A percentile compares a stretch with the other conserved stretches of the same genome.
phyloP scores from a whole-genome alignment of 192 early-diverging fungal species.

The Cetraspora pellucida region DNA sequence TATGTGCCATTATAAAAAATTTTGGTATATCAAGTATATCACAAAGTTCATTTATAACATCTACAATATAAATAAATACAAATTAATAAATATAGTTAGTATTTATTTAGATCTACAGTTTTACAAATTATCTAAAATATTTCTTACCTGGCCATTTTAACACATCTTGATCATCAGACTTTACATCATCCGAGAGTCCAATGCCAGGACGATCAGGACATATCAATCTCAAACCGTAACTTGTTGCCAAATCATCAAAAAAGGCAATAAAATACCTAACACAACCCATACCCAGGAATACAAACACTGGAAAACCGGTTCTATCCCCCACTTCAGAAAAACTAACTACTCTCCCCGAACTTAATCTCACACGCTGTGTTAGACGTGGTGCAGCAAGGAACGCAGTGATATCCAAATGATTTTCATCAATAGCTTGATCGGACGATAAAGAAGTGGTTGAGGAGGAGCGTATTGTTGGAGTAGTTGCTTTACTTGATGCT shows the following conservation, averaged over 20 bases:
- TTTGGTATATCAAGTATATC: conserved; percentile 48
- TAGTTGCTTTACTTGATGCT: background rate
- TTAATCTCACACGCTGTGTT: conserved; percentile 47
- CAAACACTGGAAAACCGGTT: conserved; percentile 45
- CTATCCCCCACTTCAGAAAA: conserved; percentile 49
- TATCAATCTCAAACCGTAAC: conserved; percentile 45
- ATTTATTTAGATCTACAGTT: background rate
- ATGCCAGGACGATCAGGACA: conserved; percentile 49
- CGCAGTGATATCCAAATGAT: conserved; percentile 3
- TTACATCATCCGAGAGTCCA: conserved; percentile 41
- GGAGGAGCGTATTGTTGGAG: background rate
- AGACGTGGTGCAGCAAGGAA: conserved; percentile 31
- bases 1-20: conserved; percentile 49
- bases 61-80: conserved; percentile 21
- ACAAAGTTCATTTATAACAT: conserved; percentile 47
- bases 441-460: conserved; percentile 2
- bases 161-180: conserved; percentile 38
- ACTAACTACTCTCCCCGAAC: conserved; percentile 43
- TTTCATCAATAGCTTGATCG: background rate
- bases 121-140: background rate
- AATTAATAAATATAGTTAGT: no score
- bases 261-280: conserved; percentile 49
- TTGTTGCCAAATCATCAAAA: conserved; percentile 47
- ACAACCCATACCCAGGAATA: conserved; percentile 45
- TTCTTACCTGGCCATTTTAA: conserved; percentile 1